Percentiles rank a stretch among this genome's conserved stretches.
These are phyloP conservation scores for Aspergillus pseudonomiae DNA, from an alignment of 2,329 filamentous ascomycete species.

Conservation along the genomic window DNA sequence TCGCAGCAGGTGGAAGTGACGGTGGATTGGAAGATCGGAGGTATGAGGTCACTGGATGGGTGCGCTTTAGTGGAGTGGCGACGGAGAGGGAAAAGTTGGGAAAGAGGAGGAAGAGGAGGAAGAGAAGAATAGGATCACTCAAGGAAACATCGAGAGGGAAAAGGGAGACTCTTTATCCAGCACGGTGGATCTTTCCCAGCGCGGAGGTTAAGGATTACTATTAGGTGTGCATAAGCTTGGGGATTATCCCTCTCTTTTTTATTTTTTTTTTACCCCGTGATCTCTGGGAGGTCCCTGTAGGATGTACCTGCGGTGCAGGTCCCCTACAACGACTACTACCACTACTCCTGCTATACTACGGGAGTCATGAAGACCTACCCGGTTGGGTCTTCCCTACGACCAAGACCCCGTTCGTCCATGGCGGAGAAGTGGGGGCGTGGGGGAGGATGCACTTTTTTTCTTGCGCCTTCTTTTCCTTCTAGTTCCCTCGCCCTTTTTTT, in stretches of 20 bases:
- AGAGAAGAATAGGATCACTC: slow-evolving; percentile 16
- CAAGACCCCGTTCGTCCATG: slow-evolving; percentile 23
- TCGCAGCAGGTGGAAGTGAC: slow-evolving; percentile 11
- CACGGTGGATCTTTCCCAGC: slow-evolving; percentile 22
- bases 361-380: background rate
- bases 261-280: slow-evolving; percentile 8
- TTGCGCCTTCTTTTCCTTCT: slow-evolving; percentile 9
- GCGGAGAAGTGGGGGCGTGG: slow-evolving; percentile 33
- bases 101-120: slow-evolving; percentile 18
- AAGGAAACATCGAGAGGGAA: slow-evolving; percentile 11
- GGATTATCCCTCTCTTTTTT: slow-evolving; percentile 4
- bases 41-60: slow-evolving; percentile 21
- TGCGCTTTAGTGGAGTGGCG: slow-evolving; percentile 11
- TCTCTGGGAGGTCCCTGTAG: slow-evolving; percentile 1
- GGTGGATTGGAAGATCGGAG: slow-evolving; percentile 9
- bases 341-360: background rate
- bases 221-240: slow-evolving; percentile 12
- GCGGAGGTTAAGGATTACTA: slow-evolving; percentile 15
- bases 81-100: slow-evolving; percentile 19
- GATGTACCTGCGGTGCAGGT: background rate
- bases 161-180: slow-evolving; percentile 29
- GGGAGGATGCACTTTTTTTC: slow-evolving; percentile 17
- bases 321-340: background rate
- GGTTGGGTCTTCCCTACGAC: background rate
- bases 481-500: slow-evolving; percentile 10